Evolutionary conservation across 2,329 filamentous ascomycete species (phyloP).

Genomic region (Monascus ruber): DNA sequence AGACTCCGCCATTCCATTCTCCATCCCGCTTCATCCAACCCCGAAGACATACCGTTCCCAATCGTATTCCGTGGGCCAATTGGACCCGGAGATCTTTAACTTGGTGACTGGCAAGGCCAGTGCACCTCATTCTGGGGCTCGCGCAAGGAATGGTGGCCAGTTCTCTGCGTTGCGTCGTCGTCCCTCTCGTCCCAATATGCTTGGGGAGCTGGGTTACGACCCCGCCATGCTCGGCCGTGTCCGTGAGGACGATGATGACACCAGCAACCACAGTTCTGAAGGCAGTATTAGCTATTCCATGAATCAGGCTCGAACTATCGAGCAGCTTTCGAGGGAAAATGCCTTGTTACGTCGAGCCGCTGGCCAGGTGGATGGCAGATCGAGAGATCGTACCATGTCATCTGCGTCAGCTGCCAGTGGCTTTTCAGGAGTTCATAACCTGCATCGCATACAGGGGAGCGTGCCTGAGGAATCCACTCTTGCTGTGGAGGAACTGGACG

Average conservation of each 20-base stretch:
- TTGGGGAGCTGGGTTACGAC: conserved; percentile 37
- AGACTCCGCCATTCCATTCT: conserved; percentile 61
- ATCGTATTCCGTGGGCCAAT: conserved; percentile 89
- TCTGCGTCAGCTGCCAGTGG: conserved; percentile 25
- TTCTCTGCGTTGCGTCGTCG: conserved; percentile 66
- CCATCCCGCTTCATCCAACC: conserved; percentile 78
- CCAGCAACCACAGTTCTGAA: conserved; percentile 28
- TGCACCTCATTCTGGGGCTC: conserved; percentile 18
- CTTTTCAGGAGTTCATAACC: conserved; percentile 20
- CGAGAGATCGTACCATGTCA: conserved; percentile 32
- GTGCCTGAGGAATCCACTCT: conserved; percentile 34
- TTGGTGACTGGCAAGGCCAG: conserved; percentile 22
- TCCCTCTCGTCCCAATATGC: conserved; percentile 50
- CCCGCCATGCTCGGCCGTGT: conserved; percentile 35
- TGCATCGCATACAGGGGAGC: conserved; percentile 30
- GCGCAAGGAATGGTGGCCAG: conserved; percentile 32
- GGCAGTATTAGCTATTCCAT: conserved; percentile 24
- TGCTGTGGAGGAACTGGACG: conserved; percentile 35
- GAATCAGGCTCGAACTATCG: conserved; percentile 34
- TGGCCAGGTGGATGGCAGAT: conserved; percentile 25
- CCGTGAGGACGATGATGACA: conserved; percentile 38
- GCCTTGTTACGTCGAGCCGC: conserved; percentile 36
- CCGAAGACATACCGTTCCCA: conserved; percentile 91
- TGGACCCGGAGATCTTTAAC: conserved; percentile 53
- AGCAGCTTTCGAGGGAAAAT: conserved; percentile 37